Base-by-base conservation (phyloP, 2,329 filamentous ascomycete genomes). In the Neurospora sp. region DNA sequence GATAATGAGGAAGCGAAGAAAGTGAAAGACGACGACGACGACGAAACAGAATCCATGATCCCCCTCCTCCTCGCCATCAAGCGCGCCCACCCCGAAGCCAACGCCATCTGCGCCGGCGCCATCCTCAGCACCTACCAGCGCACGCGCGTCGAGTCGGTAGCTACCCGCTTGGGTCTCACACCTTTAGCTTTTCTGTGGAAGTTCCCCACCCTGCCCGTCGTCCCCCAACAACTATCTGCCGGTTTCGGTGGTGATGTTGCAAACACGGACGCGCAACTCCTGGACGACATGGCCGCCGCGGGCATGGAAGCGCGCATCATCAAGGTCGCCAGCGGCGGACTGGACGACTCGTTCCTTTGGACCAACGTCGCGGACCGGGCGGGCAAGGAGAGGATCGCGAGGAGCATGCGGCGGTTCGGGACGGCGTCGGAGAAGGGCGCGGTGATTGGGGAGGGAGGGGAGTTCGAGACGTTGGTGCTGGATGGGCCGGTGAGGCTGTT, bases 71-170 rank as follows among this genome's bases (percentile, higher is more conserved):
- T 79, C 19, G 84, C 83, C 67, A 86, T 97, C 71, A 86, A 89
- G 77, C 77, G 80, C 10, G 84, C 82, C 1, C 92, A 97, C 77
- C 95, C 95, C 0, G 86, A 91, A 70, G 91, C 92, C 68, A 94
- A 96, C 78, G 96, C 95, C 39, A 83, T 99, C 67, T 94, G 90
- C 74, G 93, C 94, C 0, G 96, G 96, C 69, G 96, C 96, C 23
- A 97, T 99, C 72, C 82, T 98, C 43, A 97, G 93, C 10, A 97
- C 93, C 3, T 99, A 99, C 80, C 96, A 99, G 81, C 90, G 96
- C 70, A 98, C 95, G 1, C 86, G 96, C n/a, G 91, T 99, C 67
- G 96, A 99, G 81, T 95, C 92, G 70, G 90, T 98, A 11, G 94
- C 94, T 11, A 78, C 89, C n/a, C 86, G 96, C 17, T 84, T 98